Conservation (phyloP, 768 basidiomycete genomes). For the Pleurotus eryngii region DNA sequence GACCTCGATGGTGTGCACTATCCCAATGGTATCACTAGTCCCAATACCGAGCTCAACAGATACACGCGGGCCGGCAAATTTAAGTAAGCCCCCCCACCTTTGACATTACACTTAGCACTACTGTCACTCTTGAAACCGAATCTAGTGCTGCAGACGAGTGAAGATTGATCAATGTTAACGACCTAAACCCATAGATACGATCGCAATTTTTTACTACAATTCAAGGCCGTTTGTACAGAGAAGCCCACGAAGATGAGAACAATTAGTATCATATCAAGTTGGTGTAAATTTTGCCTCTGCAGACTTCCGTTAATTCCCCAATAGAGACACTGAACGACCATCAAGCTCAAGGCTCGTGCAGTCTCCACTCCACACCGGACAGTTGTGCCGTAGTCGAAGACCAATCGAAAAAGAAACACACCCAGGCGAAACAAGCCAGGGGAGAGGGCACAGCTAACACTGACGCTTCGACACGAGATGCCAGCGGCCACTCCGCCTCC, state of each 20-base stretch:
- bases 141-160: too few species aligned
- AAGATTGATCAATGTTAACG: background rate
- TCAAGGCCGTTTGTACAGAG: background rate
- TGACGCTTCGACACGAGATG: too few species aligned
- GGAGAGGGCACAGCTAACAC: too few species aligned
- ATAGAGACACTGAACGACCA: constrained; percentile 30
- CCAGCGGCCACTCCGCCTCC: too few species aligned
- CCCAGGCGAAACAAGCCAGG: too few species aligned
- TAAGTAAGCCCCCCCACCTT: background rate
- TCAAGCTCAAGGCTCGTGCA: constrained; percentile 38
- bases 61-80: background rate
- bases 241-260: background rate
- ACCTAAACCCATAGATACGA: background rate
- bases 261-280: constrained; percentile 76
- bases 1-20: background rate
- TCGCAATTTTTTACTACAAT: background rate
- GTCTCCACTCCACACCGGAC: constrained; percentile 48
- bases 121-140: background rate
- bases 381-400: constrained; percentile 13
- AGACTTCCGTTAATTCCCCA: too few species aligned
- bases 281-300: too few species aligned
- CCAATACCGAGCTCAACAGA: background rate
- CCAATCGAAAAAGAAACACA: constrained; percentile 18
- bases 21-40: background rate
- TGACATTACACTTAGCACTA: background rate